phyloP scores from a whole-genome alignment of 331 rosid genomes.

The Rhamnella rubrinervis region DNA sequence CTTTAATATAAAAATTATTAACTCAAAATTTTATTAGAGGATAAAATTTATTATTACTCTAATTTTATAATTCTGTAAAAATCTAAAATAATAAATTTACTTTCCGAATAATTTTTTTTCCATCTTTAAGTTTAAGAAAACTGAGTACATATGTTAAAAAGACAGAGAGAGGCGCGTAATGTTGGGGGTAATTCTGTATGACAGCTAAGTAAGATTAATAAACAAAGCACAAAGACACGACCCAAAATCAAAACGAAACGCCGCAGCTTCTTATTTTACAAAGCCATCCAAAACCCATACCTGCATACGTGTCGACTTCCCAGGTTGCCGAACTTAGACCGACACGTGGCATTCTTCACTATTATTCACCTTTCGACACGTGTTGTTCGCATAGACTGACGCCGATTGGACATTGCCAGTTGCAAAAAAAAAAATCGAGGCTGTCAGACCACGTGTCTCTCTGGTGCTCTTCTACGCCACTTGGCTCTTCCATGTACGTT shows the following conservation, averaged over 20 bases:
- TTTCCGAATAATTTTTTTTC: too few species aligned
- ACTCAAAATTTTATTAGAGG: too few species aligned
- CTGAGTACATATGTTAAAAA: too few species aligned
- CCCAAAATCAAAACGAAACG: constrained; percentile 1
- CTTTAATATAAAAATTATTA: too few species aligned
- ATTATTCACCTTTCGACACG: constrained; percentile 37
- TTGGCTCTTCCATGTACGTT: constrained; percentile 40
- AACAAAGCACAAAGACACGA: background rate
- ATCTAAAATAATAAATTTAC: too few species aligned
- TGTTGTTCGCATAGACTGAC: constrained; percentile 44
- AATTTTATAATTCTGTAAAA: too few species aligned
- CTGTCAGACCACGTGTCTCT: constrained; percentile 49
- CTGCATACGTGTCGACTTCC: too few species aligned
- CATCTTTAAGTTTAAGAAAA: too few species aligned
- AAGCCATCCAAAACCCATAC: background rate
- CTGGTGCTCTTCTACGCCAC: constrained; percentile 36
- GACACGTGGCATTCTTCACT: constrained; percentile 43
- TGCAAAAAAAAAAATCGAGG: constrained; percentile 26
- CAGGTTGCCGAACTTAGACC: background rate
- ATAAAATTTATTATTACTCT: too few species aligned
- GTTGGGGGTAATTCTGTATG: too few species aligned
- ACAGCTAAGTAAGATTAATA: too few species aligned
- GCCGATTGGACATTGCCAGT: constrained; percentile 29
- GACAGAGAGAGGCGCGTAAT: too few species aligned
- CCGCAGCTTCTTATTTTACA: background rate